A percentile compares a stretch with the other conserved stretches of the same genome.
Evolutionary conservation across 129 eudicot genomes (phyloP).

Genomic region (Lactuca sativa): DNA sequence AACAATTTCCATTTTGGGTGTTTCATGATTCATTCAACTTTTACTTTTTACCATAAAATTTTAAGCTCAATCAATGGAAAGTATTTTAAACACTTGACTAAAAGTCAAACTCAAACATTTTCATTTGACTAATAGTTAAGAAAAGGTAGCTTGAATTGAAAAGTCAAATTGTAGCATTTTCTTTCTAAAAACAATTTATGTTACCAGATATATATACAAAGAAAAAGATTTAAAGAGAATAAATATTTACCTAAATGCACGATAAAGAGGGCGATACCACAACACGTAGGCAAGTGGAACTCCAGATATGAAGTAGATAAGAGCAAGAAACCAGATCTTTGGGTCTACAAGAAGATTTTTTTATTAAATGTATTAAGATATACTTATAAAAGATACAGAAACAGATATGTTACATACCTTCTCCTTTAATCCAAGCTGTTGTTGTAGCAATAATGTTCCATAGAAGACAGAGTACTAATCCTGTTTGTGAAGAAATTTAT

Average conservation of each 20-base stretch:
- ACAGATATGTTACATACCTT: conserved; percentile 43
- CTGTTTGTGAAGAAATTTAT: conserved; percentile 41
- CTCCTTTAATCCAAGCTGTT: conserved; percentile 89
- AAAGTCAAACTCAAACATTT: too few relatives aligned
- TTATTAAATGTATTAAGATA: conserved; percentile 8
- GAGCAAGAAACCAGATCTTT: conserved; percentile 78
- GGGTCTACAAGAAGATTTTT: conserved; percentile 40
- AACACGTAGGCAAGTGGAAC: conserved; percentile 79
- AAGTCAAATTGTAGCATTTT: too few relatives aligned
- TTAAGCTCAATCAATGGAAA: too few relatives aligned
- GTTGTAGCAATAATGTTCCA: conserved; percentile 95
- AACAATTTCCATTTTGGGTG: too few relatives aligned
- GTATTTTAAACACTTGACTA: too few relatives aligned
- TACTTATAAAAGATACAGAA: neutral
- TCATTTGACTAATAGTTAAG: too few relatives aligned
- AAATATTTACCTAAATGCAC: conserved; percentile 79
- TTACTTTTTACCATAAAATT: too few relatives aligned
- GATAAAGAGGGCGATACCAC: conserved; percentile 92
- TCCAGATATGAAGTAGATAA: conserved; percentile 80
- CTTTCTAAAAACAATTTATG: too few relatives aligned
- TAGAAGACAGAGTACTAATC: conserved; percentile 64
- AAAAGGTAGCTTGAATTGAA: too few relatives aligned
- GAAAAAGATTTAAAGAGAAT: neutral
- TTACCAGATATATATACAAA: too few relatives aligned
- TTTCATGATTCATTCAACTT: too few relatives aligned